These are phyloP conservation scores for Kwoniella sp. DNA, from an alignment of 768 basidiomycete genomes.

Conservation along the genomic window DNA sequence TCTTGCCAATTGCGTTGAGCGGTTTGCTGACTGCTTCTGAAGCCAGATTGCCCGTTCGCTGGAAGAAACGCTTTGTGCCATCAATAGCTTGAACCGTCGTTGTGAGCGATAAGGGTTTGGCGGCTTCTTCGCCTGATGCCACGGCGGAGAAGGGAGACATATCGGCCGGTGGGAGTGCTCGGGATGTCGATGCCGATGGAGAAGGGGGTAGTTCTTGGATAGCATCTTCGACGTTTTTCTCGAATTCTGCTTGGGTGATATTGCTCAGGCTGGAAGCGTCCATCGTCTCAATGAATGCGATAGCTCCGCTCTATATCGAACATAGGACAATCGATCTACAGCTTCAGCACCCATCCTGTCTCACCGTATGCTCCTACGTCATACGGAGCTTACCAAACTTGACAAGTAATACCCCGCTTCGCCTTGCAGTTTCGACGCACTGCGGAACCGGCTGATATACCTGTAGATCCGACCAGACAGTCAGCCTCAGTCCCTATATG, in stretches of 20 bases:
- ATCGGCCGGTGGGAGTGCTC: constrained; percentile 48
- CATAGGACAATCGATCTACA: too few relatives aligned
- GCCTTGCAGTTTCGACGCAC: constrained; percentile 82
- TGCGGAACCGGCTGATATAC: constrained; percentile 93
- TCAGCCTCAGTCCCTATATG: too few relatives aligned
- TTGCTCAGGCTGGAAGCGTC: constrained; percentile 92
- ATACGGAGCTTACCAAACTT: constrained; percentile 79
- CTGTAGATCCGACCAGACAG: constrained; percentile 56
- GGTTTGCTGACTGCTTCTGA: constrained; percentile 76
- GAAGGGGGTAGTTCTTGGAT: constrained; percentile 69
- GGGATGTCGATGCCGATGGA: constrained; percentile 70
- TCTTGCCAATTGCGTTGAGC: constrained; percentile 81
- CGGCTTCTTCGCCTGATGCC: constrained; percentile 77
- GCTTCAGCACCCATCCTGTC: not conserved
- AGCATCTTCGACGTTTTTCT: constrained; percentile 69
- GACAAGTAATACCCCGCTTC: constrained; percentile 97
- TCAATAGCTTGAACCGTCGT: constrained; percentile 65
- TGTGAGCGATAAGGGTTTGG: constrained; percentile 69
- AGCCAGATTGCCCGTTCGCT: constrained; percentile 75
- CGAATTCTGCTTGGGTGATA: constrained; percentile 91
- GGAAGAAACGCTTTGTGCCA: constrained; percentile 72
- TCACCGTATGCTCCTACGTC: too few relatives aligned
- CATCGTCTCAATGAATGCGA: constrained; percentile 97
- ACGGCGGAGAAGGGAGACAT: constrained; percentile 47
- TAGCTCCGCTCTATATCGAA: constrained; percentile 77